Conservation (phyloP, 352 stramenopile species). For the Phytophthora vignae region DNA sequence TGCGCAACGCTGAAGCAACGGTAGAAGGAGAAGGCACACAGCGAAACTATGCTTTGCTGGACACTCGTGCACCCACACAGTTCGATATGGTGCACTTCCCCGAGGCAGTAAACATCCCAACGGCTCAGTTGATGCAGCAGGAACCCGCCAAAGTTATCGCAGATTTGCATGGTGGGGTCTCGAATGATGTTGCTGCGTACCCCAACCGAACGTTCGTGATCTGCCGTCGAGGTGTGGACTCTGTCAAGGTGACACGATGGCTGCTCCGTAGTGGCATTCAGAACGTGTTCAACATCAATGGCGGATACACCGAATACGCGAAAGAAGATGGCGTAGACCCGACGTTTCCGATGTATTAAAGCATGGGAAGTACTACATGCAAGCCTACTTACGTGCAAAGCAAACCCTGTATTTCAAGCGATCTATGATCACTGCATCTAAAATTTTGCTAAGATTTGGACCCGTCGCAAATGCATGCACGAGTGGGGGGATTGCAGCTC, state of each 20-base stretch:
- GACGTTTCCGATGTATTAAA: conserved; percentile 81
- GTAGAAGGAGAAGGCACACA: not conserved
- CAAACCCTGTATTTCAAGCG: conserved; percentile 31
- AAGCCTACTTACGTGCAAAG: not conserved
- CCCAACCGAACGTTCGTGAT: conserved; percentile 59
- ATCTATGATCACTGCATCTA: conserved; percentile 36
- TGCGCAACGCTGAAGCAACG: conserved; percentile 29
- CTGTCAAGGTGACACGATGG: conserved; percentile 62
- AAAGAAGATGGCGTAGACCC: conserved; percentile 46
- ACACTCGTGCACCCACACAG: conserved; percentile 62
- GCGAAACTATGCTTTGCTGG: conserved; percentile 58
- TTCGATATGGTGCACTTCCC: conserved; percentile 85
- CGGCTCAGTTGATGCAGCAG: conserved; percentile 51
- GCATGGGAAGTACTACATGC: not conserved
- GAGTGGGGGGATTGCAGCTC: not conserved
- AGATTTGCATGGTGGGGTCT: conserved; percentile 16
- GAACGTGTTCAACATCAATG: conserved; percentile 69
- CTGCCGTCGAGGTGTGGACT: conserved; percentile 84
- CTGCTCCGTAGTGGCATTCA: conserved; percentile 52
- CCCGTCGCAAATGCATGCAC: conserved; percentile 2
- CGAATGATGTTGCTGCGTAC: not conserved
- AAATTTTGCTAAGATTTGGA: conserved; percentile 23
- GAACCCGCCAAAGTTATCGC: conserved; percentile 26
- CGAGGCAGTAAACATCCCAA: conserved; percentile 73
- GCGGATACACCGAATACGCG: conserved; percentile 77